Evolutionary conservation across 169 alveolate genomes (phyloP).

Genomic region (Fabrea salina): DNA sequence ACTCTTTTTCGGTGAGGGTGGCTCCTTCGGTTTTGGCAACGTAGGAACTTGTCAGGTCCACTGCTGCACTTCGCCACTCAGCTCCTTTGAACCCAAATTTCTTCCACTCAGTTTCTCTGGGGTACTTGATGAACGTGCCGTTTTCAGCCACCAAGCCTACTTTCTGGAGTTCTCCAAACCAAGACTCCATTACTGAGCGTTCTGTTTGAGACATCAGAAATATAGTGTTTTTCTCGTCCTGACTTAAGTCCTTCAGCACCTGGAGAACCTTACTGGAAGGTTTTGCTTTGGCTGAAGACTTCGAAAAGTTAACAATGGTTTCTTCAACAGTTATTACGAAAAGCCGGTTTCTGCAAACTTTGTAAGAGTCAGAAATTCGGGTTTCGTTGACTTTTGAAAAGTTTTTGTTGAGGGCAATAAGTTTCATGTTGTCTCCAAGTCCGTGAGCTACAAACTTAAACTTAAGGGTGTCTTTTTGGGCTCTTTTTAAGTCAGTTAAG

Average conservation of each 20-base stretch:
- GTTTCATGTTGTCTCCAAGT: conserved; percentile 18
- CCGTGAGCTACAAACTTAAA: conserved; percentile 7
- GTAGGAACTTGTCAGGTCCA: not conserved
- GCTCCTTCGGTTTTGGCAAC: conserved; percentile 8
- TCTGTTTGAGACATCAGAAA: not conserved
- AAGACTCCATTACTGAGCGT: not conserved
- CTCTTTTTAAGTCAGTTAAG: conserved; percentile 10
- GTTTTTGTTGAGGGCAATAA: conserved; percentile 17
- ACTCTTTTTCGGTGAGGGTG: not conserved
- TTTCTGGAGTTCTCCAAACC: not conserved
- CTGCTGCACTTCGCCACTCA: not conserved
- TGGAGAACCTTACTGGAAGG: not conserved
- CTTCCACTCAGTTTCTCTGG: not conserved
- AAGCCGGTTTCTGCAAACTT: not conserved
- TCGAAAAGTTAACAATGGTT: not conserved
- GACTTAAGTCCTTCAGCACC: not conserved
- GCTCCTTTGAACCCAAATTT: not conserved
- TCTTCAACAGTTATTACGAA: conserved; percentile 8
- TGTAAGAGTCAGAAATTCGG: not conserved
- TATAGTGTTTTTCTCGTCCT: not conserved
- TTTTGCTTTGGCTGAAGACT: not conserved
- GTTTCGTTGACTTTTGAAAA: not conserved
- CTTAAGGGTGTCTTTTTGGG: not conserved
- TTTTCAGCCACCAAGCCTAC: not conserved
- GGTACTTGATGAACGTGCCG: not conserved